A percentile compares a stretch with the other conserved stretches of the same genome.
Evolutionary conservation across 208 protist species (phyloP).

Genomic region (Giardia duodenalis): DNA sequence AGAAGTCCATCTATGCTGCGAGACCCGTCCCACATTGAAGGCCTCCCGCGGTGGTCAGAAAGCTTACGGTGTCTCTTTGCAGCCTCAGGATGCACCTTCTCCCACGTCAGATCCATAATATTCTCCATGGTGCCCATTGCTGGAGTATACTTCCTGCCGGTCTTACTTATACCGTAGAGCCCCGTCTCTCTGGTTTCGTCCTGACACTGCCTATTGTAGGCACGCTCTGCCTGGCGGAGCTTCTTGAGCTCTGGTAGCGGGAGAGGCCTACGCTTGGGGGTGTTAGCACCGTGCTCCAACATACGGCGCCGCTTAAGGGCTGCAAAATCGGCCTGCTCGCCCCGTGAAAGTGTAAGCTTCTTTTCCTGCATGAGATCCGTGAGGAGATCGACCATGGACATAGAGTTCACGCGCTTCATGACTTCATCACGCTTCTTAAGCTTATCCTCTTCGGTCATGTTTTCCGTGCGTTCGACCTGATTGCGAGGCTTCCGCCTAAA

Average conservation of each 20-base stretch:
- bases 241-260: not conserved
- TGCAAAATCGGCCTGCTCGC: not conserved
- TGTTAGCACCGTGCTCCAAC: not conserved
- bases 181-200: not conserved
- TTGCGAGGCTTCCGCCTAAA: not conserved
- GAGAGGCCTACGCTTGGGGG: not conserved
- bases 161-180: not conserved
- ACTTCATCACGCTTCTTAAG: not conserved
- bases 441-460: not conserved
- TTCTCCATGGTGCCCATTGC: not conserved
- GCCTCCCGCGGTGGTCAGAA: not conserved
- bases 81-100: not conserved
- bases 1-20: not conserved
- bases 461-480: not conserved
- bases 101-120: not conserved
- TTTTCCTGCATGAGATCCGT: not conserved
- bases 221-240: not conserved
- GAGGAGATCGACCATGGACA: not conserved
- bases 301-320: not conserved
- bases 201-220: not conserved
- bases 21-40: not conserved
- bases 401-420: not conserved
- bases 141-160: not conserved
- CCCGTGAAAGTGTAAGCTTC: not conserved
- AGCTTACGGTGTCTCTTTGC: not conserved